Evolutionary conservation across 768 basidiomycete species (phyloP), one percentile per base, ranked within the genome.

Genomic region (Phaeotremella skinneri): DNA sequence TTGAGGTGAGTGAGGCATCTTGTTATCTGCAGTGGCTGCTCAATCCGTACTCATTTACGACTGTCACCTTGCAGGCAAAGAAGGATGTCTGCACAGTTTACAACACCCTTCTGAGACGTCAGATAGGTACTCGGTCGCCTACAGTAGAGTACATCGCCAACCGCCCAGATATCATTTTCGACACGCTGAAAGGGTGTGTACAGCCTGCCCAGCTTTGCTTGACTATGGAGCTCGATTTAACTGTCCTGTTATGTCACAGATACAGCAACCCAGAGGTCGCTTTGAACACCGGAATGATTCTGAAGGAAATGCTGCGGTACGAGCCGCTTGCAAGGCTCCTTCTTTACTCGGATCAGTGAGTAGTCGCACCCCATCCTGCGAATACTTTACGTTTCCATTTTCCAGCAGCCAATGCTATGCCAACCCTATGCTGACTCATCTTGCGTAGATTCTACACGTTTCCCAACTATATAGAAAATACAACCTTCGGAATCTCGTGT

Each of bases 401-500:
- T 6, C 7, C 49, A 20, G 31, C 16, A 25, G 37, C 31, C n/a
- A 31, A 39, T 45, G 27, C 11, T n/a, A n/a, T 39, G 20, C 3
- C 32, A 11, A 21, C 16, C 51, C 47, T 23, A 32, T 11, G 14
- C 17, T 47, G 6, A 0, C 25, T 5, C 34, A 30, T 49, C 2
- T 13, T 49, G 42, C 30, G 2, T 50, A 94, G 93, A 72, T 97
- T 99, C 78, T 98, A 98, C 81, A 87, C 85, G 61, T 99, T 92
- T 79, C 90, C 93, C 20, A 85, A 90, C 72, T 93, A 92, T 78
- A 97, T 99, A 70, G 96, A 99, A 80, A 87, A 88, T 27, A 94
- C 93, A 3, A 96, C 93, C 20, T 99, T 99, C 72, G 94, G 96
- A 6, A 91, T 97, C 61, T 97, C 94, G 0, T 97, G 93, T 66